Conservation (phyloP, 495 filamentous ascomycete species). For the Penicillium riverlandense region DNA sequence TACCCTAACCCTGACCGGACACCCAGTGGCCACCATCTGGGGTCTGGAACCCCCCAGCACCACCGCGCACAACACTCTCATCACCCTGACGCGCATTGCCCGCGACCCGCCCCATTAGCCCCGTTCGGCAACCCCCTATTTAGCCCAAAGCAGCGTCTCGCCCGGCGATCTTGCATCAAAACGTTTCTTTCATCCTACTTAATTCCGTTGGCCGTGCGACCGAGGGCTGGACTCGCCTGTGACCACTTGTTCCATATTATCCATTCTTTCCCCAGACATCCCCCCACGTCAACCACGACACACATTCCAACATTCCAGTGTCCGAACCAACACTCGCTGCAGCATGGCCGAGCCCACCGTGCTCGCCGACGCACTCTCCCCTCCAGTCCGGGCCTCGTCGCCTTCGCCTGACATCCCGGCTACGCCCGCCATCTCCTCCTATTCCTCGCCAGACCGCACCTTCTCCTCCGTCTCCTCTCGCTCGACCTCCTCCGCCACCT, state of each 20-base stretch:
- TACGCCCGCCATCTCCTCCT: slow-evolving; percentile 55
- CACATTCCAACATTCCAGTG: background rate
- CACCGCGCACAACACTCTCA: too few species aligned
- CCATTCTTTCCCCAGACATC: too few species aligned
- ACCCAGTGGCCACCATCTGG: too few species aligned
- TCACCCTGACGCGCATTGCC: slow-evolving; percentile 13
- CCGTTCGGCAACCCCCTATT: slow-evolving; percentile 17
- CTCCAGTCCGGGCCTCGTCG: slow-evolving; percentile 38
- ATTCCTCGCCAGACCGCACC: slow-evolving; percentile 61
- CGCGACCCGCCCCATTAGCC: slow-evolving; percentile 8
- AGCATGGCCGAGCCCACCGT: slow-evolving; percentile 28
- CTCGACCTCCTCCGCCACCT: slow-evolving; percentile 59
- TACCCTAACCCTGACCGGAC: too few species aligned
- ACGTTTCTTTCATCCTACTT: background rate
- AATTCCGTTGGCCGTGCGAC: slow-evolving; percentile 9
- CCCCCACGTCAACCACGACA: background rate
- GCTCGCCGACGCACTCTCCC: slow-evolving; percentile 17
- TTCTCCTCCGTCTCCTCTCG: slow-evolving; percentile 70
- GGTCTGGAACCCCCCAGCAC: too few species aligned
- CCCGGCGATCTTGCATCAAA: slow-evolving; percentile 24
- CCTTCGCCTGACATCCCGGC: slow-evolving; percentile 55
- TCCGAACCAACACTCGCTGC: background rate
- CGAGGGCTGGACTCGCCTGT: background rate
- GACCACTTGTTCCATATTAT: too few species aligned
- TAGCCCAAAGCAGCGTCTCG: slow-evolving; percentile 21